Evolutionary conservation across 2,329 filamentous ascomycete species (phyloP), one percentile per base, ranked within the genome.

Genomic region (Trichoderma sp.): DNA sequence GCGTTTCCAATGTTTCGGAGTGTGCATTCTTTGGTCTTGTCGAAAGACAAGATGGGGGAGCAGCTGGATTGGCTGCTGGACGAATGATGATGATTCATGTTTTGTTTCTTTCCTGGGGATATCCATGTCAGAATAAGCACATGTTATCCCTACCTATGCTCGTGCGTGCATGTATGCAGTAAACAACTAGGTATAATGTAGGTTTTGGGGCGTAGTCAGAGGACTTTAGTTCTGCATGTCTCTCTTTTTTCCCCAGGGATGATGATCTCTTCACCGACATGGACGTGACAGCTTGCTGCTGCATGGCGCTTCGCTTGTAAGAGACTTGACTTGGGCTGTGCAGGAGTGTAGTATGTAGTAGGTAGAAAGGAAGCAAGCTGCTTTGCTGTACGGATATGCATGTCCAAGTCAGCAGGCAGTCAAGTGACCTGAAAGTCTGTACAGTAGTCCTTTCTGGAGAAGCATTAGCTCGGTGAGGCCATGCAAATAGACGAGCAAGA

Each of bases 221-320:
- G 14, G 27, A 33, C 33, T 35, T 35, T 38, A 38, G 35, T 38
- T 45, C 41, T 4, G 41, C 41, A 45, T 45, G 41, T 45, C 41
- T 45, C 16, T 45, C 41, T 62, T 45, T 35, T 35, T 53, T 18
- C 67, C 67, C 53, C 33, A 35, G 31, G 29, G 16, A 33, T 33
- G 33, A 31, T 60, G 18, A 53, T 50, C 41, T 67, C n/a, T 38
- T 71, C 56, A 71, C 68, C 68, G 68, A 71, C 68, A 63, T 71
- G 56, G 41, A 45, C 41, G 4, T 45, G 41, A 71, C 38, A 35
- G 68, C 68, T 41, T 45, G 41, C 2, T 45, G 41, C 41, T 45
- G 41, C 41, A 45, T 45, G 41, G 41, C 35, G 35, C 35, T 38
- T 38, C 35, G 35, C 35, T 38, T 38, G 35, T 38, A 38, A 38